Conservation (phyloP, 345 rosid species). For the Melaleuca quinquenervia region DNA sequence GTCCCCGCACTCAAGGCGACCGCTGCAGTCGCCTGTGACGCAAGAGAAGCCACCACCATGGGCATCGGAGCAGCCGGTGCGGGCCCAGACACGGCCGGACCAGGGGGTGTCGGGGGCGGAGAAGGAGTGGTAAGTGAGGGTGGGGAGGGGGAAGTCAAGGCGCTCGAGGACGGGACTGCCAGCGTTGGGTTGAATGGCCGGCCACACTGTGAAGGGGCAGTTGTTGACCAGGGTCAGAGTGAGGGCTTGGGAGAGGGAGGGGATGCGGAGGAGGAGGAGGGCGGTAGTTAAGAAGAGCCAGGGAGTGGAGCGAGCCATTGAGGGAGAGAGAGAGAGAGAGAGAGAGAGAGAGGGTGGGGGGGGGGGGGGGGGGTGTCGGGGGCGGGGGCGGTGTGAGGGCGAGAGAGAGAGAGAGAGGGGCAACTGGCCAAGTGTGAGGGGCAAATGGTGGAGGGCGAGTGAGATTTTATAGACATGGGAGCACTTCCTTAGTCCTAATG, state of each 20-base stretch:
- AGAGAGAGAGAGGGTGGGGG: neutral
- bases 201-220: constrained; percentile 83
- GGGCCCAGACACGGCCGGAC: constrained; percentile 94
- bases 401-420: neutral
- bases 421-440: neutral
- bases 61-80: constrained; percentile 52
- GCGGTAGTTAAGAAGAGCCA: neutral
- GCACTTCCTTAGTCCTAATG: neutral
- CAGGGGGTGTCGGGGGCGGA: constrained; percentile 50
- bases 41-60: constrained; percentile 39
- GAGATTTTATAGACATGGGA: neutral
- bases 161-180: constrained; percentile 65
- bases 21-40: constrained; percentile 68
- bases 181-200: constrained; percentile 86
- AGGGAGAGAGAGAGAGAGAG: no score
- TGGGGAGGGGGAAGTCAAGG: constrained; percentile 63
- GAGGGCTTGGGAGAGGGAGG: constrained; percentile 20
- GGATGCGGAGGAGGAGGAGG: constrained; percentile 13
- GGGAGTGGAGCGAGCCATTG: constrained; percentile 18
- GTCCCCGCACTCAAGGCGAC: constrained; percentile 79
- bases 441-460: neutral
- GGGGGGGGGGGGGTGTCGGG: no score
- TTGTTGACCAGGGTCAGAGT: constrained; percentile 75
- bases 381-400: no score
- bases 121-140: constrained; percentile 68